Base-by-base conservation (phyloP, 495 filamentous ascomycete genomes). In the Xylaria bambusicola region DNA sequence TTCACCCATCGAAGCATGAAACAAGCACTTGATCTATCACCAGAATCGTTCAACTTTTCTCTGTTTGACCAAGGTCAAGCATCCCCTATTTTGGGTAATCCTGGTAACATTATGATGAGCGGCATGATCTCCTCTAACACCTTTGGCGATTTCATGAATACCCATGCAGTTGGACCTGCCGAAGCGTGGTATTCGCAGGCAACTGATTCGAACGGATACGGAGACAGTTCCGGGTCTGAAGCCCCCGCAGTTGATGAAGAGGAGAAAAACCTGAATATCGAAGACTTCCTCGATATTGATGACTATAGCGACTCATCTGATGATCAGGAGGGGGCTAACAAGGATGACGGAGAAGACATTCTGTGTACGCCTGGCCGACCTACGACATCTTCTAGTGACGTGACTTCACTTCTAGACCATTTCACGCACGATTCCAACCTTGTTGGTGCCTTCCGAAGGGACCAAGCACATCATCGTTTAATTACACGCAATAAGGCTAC, bases 391-490 rank as follows among this genome's bases (percentile, higher is more conserved):
- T 81, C 71, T 44, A 84, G 81, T 67, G 79, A 79, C 40, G 80
- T 84, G 52, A 56, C 73, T 5, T 66, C 66, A 17, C 67, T 80
- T 71, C 76, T 92, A 36, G 84, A 84, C 52, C 89, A 91, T 57
- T 84, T 92, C 53, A 84, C 88, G 42, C 71, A 71, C 52, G 78
- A 81, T 63, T 77, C 82, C 42, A 83, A 85, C 52, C 80, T 86
- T 36, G 88, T 92, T 58, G 88, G 87, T 31, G 87, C 89, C 7
- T 94, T 93, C 76, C 88, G 89, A 40, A 84, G 84, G 36, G 89
- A 92, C 66, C 88, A 93, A 70, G 84, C 84, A 66, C 85, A 86
- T 58, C 87, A 89, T 66, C 82, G 88, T 62, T 80, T 88, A 35
- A 78, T 89, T 56, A 76, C 83, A 60, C 85, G 84, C 69, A 82